Evolutionary conservation across 768 basidiomycete species (phyloP).

Genomic region (Hydnomerulius pinastri): DNA sequence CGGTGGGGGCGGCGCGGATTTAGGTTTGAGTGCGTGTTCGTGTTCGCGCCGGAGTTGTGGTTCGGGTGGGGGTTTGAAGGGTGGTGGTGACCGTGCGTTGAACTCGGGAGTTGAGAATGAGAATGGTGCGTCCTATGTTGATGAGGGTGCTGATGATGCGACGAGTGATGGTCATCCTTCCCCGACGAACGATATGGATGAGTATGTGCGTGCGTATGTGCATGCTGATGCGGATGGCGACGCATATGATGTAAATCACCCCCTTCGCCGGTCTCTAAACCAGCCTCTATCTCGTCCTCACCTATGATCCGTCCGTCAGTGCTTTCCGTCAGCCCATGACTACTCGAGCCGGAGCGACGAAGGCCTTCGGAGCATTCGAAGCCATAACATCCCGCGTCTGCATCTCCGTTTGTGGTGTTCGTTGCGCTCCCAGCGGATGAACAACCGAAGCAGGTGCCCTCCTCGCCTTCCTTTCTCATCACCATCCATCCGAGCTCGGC

Average conservation of each 20-base stretch:
- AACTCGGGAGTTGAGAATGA: background rate
- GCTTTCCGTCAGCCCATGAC: slow-evolving; percentile 31
- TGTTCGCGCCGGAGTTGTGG: too few relatives aligned
- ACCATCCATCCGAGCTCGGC: slow-evolving; percentile 31
- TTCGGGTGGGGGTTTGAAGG: background rate
- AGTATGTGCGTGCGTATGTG: background rate
- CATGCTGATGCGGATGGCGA: background rate
- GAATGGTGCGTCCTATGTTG: background rate
- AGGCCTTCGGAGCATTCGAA: background rate
- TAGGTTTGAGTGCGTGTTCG: background rate
- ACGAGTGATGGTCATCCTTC: too few relatives aligned
- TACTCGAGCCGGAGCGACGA: background rate
- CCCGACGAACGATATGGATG: background rate
- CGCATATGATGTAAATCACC: background rate
- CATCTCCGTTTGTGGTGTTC: slow-evolving; percentile 23
- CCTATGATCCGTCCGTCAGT: slow-evolving; percentile 29
- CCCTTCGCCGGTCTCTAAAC: background rate
- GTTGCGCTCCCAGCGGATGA: too few relatives aligned
- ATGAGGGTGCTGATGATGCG: background rate
- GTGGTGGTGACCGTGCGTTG: background rate
- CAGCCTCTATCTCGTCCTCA: slow-evolving; percentile 25
- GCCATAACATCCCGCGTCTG: slow-evolving; percentile 1
- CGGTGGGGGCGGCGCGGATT: slow-evolving; percentile 22
- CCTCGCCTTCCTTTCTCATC: slow-evolving; percentile 26
- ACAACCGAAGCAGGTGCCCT: slow-evolving; percentile 24